A percentile compares a stretch with the other conserved stretches of the same genome.
These are phyloP conservation scores for Penicillium ochrochloron DNA, from an alignment of 495 filamentous ascomycete genomes.

Conservation along the genomic window DNA sequence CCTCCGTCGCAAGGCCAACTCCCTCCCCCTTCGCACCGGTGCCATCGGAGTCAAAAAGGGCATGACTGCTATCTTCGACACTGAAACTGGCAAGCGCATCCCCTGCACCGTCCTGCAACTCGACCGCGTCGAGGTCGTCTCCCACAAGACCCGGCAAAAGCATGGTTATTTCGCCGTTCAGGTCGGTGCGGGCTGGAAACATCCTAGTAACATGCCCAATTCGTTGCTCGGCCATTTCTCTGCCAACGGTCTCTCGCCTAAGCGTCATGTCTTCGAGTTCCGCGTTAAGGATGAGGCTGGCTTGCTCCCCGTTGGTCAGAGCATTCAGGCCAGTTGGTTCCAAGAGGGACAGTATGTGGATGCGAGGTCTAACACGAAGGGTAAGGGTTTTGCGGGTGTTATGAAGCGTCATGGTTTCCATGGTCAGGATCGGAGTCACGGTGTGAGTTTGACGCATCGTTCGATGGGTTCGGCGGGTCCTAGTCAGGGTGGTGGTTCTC, in stretches of 20 bases:
- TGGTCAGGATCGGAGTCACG: conserved; percentile 91
- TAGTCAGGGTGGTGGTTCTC: conserved; percentile 86
- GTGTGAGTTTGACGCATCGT: conserved; percentile 89
- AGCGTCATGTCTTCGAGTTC: conserved; percentile 83
- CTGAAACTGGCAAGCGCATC: conserved; percentile 72
- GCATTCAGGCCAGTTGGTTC: conserved; percentile 84
- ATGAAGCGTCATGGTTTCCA: conserved; percentile 93
- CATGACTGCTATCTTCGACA: conserved; percentile 88
- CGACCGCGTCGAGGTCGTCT: conserved; percentile 85
- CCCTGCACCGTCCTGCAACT: conserved; percentile 93
- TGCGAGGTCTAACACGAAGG: conserved; percentile 73
- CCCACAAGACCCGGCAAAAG: conserved; percentile 75
- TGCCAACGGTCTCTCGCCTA: conserved; percentile 75
- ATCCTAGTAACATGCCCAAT: conserved; percentile 73
- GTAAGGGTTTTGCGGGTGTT: conserved; percentile 92
- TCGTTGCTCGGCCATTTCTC: conserved; percentile 86
- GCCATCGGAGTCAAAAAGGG: conserved; percentile 87
- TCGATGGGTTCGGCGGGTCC: conserved; percentile 86
- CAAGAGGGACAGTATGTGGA: conserved; percentile 89
- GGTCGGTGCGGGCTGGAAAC: conserved; percentile 79
- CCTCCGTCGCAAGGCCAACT: conserved; percentile 73
- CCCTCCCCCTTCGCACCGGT: conserved; percentile 80
- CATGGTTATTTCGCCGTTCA: conserved; percentile 95
- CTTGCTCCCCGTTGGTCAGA: conserved; percentile 70
- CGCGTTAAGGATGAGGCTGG: conserved; percentile 73